Conservation (phyloP, 2,329 filamentous ascomycete genomes). For the Fonsecaea pedrosoi region DNA sequence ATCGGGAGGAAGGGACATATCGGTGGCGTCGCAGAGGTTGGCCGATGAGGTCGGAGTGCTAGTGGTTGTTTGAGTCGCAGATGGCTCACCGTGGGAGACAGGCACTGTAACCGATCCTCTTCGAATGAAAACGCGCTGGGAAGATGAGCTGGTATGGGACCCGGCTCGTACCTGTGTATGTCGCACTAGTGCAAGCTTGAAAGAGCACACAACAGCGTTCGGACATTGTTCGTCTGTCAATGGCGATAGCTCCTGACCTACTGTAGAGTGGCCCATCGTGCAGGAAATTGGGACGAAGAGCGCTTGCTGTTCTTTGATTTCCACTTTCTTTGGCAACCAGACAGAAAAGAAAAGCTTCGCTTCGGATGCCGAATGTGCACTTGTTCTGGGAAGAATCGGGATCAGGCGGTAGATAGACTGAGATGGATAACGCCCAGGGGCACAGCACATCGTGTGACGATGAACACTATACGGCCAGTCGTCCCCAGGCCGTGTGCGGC, state of each 20-base stretch:
- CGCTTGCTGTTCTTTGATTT: constrained; percentile 10
- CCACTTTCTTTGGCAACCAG: constrained; percentile 16
- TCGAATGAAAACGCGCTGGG: constrained; percentile 18
- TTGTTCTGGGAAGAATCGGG: background rate
- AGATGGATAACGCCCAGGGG: background rate
- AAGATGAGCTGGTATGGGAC: constrained; percentile 10
- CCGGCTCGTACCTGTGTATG: constrained; percentile 23
- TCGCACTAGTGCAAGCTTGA: constrained; percentile 25
- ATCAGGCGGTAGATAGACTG: background rate
- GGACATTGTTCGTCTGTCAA: background rate
- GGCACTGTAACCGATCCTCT: constrained; percentile 12
- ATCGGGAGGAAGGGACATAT: constrained; percentile 17
- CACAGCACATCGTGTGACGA: constrained; percentile 14
- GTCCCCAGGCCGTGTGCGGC: background rate
- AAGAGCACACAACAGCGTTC: constrained; percentile 9
- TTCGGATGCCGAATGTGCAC: background rate
- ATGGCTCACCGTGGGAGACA: constrained; percentile 6
- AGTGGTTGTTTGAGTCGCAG: background rate
- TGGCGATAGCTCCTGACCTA: background rate
- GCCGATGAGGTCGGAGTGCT: background rate
- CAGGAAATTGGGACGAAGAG: constrained; percentile 13
- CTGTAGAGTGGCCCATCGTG: background rate
- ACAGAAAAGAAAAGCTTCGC: constrained; percentile 21
- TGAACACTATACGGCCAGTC: constrained; percentile 19
- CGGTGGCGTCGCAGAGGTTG: constrained; percentile 16